Percentiles rank a stretch among this genome's conserved stretches.
These are phyloP conservation scores for Antitrichia curtipendula DNA, from an alignment of 225 moss, liverwort and hornwort genomes.

Conservation along the genomic window DNA sequence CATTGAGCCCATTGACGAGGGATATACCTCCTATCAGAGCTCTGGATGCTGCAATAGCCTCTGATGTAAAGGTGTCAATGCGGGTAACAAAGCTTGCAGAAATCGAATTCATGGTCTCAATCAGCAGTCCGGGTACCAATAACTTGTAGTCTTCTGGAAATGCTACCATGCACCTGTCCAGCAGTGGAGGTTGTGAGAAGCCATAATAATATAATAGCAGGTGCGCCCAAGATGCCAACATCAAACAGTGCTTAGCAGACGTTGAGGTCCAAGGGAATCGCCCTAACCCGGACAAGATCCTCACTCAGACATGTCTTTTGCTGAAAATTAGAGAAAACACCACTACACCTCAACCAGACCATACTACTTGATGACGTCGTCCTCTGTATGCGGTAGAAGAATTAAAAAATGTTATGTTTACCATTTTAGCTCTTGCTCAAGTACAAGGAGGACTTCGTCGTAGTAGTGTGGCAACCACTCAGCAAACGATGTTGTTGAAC, in stretches of 20 bases:
- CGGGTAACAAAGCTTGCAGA: constrained; percentile 76
- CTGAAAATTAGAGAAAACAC: background rate
- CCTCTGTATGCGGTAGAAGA: background rate
- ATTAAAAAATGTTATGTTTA: background rate
- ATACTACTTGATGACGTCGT: background rate
- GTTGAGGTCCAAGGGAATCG: background rate
- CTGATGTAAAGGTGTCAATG: constrained; percentile 73
- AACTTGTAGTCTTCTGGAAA: constrained; percentile 89
- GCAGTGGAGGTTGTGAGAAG: background rate
- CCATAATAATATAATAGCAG: background rate
- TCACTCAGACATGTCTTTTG: background rate
- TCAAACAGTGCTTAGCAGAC: background rate
- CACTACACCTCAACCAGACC: background rate
- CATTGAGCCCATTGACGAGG: background rate
- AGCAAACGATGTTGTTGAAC: constrained; percentile 63
- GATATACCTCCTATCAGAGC: constrained; percentile 35
- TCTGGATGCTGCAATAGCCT: constrained; percentile 40
- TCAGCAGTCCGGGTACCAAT: constrained; percentile 73
- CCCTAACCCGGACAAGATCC: background rate
- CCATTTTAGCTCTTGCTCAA: constrained; percentile 97
- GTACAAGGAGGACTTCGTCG: constrained; percentile 83
- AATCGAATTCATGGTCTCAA: constrained; percentile 92
- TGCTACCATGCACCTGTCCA: constrained; percentile 77
- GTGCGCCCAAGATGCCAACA: background rate
- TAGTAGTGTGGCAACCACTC: constrained; percentile 90